phyloP scores from a whole-genome alignment of 805 yeast genomes.

The Suhomyces sp. region DNA sequence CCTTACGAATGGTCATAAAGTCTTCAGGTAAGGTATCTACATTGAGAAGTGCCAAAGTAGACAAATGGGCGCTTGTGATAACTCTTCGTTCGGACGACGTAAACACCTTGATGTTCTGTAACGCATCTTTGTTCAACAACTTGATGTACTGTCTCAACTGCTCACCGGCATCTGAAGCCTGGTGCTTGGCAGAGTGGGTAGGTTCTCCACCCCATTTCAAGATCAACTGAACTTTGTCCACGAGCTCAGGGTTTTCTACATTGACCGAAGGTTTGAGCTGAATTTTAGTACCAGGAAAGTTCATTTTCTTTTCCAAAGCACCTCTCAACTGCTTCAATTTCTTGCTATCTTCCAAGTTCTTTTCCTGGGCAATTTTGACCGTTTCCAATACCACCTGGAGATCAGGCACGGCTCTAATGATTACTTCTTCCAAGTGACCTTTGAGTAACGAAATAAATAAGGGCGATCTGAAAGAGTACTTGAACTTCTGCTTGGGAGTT shows the following conservation, averaged over 20 bases:
- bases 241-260: constrained; percentile 56
- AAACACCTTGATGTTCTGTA: constrained; percentile 80
- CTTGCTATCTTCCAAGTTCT: constrained; percentile 72
- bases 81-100: constrained; percentile 96
- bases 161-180: constrained; percentile 93
- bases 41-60: constrained; percentile 73
- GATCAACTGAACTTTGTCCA: constrained; percentile 93
- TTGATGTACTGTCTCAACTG: constrained; percentile 90
- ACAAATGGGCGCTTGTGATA: constrained; percentile 84
- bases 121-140: constrained; percentile 76
- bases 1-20: constrained; percentile 79
- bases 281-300: constrained; percentile 93
- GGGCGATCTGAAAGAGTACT: constrained; percentile 88
- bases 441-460: constrained; percentile 81
- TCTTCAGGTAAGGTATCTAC: constrained; percentile 60
- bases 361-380: constrained; percentile 74
- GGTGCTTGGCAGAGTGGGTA: constrained; percentile 94
- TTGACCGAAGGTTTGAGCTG: constrained; percentile 87
- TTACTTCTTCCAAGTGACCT: constrained; percentile 95
- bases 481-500: constrained; percentile 97
- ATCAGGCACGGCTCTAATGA: constrained; percentile 85
- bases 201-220: constrained; percentile 99
- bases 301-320: constrained; percentile 85
- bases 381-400: constrained; percentile 82
- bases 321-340: constrained; percentile 73